Base-by-base conservation (phyloP, 148 eudicot genomes). In the Chenopodium formosanum region DNA sequence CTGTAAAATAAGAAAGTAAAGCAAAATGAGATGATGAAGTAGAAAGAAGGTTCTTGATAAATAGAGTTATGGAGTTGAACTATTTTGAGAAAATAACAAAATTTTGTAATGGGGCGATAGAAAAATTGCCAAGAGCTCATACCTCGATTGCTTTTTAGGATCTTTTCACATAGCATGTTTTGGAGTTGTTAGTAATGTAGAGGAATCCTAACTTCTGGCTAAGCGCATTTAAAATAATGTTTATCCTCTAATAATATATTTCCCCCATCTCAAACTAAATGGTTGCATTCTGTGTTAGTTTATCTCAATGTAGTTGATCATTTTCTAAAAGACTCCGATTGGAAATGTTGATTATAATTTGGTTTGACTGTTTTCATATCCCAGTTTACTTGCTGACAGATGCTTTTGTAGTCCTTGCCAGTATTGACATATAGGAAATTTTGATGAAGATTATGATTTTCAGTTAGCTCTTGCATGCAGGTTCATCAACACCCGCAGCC, bases 401-500 rank as follows among this genome's bases (percentile, higher is more conserved):
- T 16, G 19, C 62, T 56, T 16, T 56, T 56, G 4, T 4, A 17
- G 16, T 56, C 62, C 6, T 56, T 56, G 22, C 62, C 17, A 56
- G 17, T 56, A 56, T 56, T 17, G 19, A 56, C 62, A 14, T 12
- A 16, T 56, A 14, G 2, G 22, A 19, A 50, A 56, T 52, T 17
- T 10, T 73, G 66, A 44, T 31, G 20, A 68, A 80, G 34, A 40
- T 58, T 2, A 62, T 83, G 65, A 48, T 69, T 23, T 83, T 70
- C 62, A 52, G 52, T 31, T 48, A 13, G 27, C 53, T 31, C 10
- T 52, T 22, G 1, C 1, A 5, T 27, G 79, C 90, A 95, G 98
- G 98, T 88, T 86, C 92, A 77, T 93, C 98, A 23, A 86, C 89
- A 63, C 97, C 98, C 32, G 92, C 98, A 47, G 94, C 88, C 1